phyloP scores from a whole-genome alignment of 768 basidiomycete genomes.

The Auricularia sp. region DNA sequence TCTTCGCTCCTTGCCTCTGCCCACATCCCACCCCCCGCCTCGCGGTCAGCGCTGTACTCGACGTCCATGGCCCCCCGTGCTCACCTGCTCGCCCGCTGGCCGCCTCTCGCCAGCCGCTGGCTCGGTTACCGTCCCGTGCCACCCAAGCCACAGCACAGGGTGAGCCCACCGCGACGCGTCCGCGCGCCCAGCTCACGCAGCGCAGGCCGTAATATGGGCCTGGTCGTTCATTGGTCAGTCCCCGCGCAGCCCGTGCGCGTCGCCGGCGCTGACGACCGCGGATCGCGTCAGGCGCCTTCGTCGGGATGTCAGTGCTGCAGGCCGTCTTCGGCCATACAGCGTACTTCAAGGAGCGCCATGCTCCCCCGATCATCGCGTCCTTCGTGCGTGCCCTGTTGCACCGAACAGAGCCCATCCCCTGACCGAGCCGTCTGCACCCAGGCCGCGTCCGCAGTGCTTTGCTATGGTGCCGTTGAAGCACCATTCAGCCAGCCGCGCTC shows the following conservation, averaged over 20 bases:
- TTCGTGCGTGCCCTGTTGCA: conserved; percentile 27
- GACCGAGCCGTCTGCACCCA: conserved; percentile 13
- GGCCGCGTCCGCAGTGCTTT: conserved; percentile 47
- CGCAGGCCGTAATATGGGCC: conserved; percentile 31
- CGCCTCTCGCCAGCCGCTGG: conserved; percentile 31
- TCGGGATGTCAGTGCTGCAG: conserved; percentile 39
- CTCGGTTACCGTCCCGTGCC: conserved; percentile 32
- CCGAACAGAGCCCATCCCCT: not conserved
- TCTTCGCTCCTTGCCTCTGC: not conserved
- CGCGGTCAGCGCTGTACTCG: not conserved
- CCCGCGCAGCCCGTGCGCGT: not conserved
- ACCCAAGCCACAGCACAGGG: conserved; percentile 8
- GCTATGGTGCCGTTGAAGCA: conserved; percentile 42
- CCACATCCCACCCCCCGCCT: not conserved
- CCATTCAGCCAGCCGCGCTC: conserved; percentile 45
- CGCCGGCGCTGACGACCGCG: not conserved
- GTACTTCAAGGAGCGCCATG: conserved; percentile 36
- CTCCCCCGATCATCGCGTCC: conserved; percentile 38
- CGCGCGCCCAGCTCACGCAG: conserved; percentile 12
- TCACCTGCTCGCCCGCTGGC: conserved; percentile 23
- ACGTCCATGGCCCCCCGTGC: not conserved
- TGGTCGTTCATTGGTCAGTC: conserved; percentile 39
- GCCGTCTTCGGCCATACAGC: conserved; percentile 37
- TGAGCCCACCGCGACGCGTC: not conserved
- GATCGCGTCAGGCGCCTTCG: conserved; percentile 24